Base-by-base conservation (phyloP, 2,329 filamentous ascomycete genomes). In the Trichoderma sp. region DNA sequence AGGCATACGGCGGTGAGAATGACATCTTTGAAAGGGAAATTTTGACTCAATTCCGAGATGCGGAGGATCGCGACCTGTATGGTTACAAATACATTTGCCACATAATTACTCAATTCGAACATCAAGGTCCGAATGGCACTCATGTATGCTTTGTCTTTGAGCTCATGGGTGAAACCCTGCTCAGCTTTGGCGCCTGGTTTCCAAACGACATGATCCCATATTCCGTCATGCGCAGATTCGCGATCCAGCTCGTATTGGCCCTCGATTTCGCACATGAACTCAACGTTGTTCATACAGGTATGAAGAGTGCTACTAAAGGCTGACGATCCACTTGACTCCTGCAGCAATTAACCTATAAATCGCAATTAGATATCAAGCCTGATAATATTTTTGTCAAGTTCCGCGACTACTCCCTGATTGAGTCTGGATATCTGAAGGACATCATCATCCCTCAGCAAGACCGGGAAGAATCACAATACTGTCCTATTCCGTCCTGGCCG, bases 331-430 rank as follows among this genome's bases (percentile, higher is more conserved):
- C 16, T 5, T 24, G 33, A 19, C 11, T 57, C 29, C 33, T 66
- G 5, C 19, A 16, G 37, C 19, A 31, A 56, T 3, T 66, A n/a
- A 58, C 37, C 29, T 19, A 49, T 24, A 24, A 19, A 2, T 40
- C 21, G 16, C 3, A n/a, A 27, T 31, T 24, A 66, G 27, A 66
- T 13, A 66, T 66, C 6, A 66, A 66, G 21, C 52, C 52, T 5
- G 53, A 58, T 27, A 66, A 66, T 11, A 43, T 65, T 13, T 65
- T 65, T n/a, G 52, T 65, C 52, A 65, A 65, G 27, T 65, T 65
- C 3, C 52, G 62, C 7, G 52, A 65, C 16, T 56, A 14, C 4
- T 47, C 63, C 7, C 29, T 7, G n/a, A 66, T 66, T 3, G 53
- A 66, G 21, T 66, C 63, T 24, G 63, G 10, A 8, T 57, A 58